phyloP scores from a whole-genome alignment of 176 grass and related monocot species.

The Phoenix roebelenii region DNA sequence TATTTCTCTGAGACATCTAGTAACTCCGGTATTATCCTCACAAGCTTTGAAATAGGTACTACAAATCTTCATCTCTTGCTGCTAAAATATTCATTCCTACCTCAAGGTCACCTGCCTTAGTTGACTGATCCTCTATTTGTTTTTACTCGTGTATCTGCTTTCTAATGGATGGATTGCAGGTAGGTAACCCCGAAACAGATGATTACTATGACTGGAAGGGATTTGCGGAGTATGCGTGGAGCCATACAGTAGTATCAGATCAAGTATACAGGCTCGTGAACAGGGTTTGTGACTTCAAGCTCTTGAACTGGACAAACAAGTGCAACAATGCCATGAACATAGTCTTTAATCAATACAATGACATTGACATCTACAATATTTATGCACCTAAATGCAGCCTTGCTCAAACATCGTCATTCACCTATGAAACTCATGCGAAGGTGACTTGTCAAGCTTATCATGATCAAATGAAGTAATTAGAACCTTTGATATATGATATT shows the following conservation, averaged over 20 bases:
- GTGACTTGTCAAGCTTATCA: not conserved
- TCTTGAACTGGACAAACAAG: slow-evolving; percentile 35
- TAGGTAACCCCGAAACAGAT: slow-evolving; percentile 58
- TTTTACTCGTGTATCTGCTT: too few relatives aligned
- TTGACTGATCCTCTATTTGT: too few relatives aligned
- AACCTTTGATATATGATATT: too few relatives aligned
- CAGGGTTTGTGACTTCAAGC: slow-evolving; percentile 49
- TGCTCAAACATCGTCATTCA: slow-evolving; percentile 23
- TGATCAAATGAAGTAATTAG: too few relatives aligned
- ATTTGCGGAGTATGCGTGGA: slow-evolving; percentile 69
- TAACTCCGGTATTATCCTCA: too few relatives aligned
- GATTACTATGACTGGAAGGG: slow-evolving; percentile 61
- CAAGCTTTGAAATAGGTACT: too few relatives aligned
- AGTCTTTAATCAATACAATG: slow-evolving; percentile 38
- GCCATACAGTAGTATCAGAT: slow-evolving; percentile 53
- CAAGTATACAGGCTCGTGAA: slow-evolving; percentile 38
- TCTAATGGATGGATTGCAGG: slow-evolving; percentile 24
- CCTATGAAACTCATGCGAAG: slow-evolving; percentile 4
- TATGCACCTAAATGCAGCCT: slow-evolving; percentile 81
- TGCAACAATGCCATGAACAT: slow-evolving; percentile 31
- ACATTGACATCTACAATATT: slow-evolving; percentile 78
- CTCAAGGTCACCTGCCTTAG: too few relatives aligned
- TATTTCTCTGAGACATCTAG: too few relatives aligned
- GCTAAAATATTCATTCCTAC: too few relatives aligned
- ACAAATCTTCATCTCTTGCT: too few relatives aligned